Evolutionary conservation across 331 rosid genomes (phyloP).

Genomic region (Erythrophleum ivorense): DNA sequence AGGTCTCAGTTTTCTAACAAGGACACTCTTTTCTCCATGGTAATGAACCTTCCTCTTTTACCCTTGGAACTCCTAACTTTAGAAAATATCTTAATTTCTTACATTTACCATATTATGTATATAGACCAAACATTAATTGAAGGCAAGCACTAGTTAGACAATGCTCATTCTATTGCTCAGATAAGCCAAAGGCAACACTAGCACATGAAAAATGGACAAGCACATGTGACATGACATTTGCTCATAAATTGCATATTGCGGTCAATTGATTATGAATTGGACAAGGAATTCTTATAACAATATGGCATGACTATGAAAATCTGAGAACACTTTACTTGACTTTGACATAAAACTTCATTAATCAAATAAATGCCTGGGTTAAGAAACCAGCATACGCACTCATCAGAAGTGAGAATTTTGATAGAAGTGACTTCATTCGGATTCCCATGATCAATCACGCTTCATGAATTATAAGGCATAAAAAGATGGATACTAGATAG

Average conservation of each 20-base stretch:
- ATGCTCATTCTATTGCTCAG: constrained; percentile 16
- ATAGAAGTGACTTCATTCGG: neutral
- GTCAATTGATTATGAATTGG: neutral
- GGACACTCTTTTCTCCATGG: neutral
- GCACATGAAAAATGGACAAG: neutral
- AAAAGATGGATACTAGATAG: neutral
- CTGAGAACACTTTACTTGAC: neutral
- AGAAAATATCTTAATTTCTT: neutral
- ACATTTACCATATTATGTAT: constrained; percentile 12
- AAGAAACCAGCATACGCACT: constrained; percentile 12
- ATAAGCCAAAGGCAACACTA: neutral
- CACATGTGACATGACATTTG: neutral
- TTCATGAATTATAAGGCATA: neutral
- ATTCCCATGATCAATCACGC: neutral
- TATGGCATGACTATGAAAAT: neutral
- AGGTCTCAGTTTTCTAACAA: neutral
- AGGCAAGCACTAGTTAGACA: neutral
- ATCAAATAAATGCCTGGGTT: neutral
- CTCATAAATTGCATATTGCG: neutral
- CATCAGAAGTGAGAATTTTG: neutral
- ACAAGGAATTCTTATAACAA: neutral
- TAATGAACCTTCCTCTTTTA: neutral
- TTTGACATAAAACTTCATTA: neutral
- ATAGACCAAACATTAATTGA: neutral
- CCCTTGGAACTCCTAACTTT: neutral